Base-by-base conservation (phyloP, 257 asterid species). In the Cordia subcordata region DNA sequence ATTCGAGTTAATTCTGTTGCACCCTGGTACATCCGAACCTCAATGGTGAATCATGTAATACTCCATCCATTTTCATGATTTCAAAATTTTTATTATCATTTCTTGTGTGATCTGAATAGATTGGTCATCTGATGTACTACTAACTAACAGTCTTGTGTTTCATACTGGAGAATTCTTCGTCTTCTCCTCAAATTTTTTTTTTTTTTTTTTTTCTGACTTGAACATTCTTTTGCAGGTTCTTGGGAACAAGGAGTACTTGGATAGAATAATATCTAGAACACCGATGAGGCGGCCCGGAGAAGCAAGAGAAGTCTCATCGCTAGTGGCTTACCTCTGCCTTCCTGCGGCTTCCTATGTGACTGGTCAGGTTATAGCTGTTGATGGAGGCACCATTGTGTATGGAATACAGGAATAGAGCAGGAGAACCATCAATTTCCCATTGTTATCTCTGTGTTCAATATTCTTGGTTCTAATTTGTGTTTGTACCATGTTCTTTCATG, bases 1-100 rank as follows among this genome's bases (percentile, higher is more conserved):
- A 86, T 92, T 71, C 90, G 96, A 64, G 95, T 92, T 68, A 92
- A 92, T 69, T 71, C 71, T 55, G 95, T 92, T 62, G 96, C 99
- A 19, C 99, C 99, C 4, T 84, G 96, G 95, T 92, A 84, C 61
- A 88, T 86, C 85, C 84, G 60, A 65, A 92, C 99, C 63, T 70
- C 99, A 19, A 82, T 88, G 19, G 94, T 82, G 61, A 76, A 84
- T 75, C 50, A 55, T 47, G 99, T 92, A 85, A 86, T 70, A 21
- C 15, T 39, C n/a, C 55, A 11, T 53, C n/a, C 44, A 23, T 68
- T 54, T 67, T 33, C 57, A 59, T 51, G 50, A 56, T 49, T 68
- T 32, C 65, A n/a, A 12, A 61, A 49, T 38, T 63, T 18, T 39
- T 8, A 10, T 10, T 47, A 12, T 54, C 42, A 15, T 40, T 17